Base-by-base conservation (phyloP, 192 early-diverging fungal species). In the Coemansia sp. region DNA sequence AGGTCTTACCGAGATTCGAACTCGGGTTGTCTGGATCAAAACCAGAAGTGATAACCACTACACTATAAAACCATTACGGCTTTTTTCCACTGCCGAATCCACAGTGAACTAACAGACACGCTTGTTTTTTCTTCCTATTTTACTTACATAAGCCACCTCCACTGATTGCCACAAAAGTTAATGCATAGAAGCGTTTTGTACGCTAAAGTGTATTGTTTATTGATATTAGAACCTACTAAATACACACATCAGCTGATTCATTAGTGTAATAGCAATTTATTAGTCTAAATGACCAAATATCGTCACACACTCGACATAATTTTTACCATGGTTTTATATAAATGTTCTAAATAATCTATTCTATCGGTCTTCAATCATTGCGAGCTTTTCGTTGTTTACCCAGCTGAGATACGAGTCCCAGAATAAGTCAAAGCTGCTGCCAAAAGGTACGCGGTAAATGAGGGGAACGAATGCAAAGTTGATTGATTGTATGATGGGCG, bases 371-470 rank as follows among this genome's bases (percentile, higher is more conserved):
- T 68, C 66, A 14, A 75, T 62, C 66, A 67, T 62, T 9, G 73
- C 72, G 21, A 69, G 48, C 57, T 75, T 77, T 41, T 77, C 75
- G 45, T 82, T 87, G 63, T 90, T 90, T 23, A 88, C 72, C 83
- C 86, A 88, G 71, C 91, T 92, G 7, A 92, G 79, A 59, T 90
- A 92, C 22, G 85, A 76, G 65, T 90, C 89, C 91, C 91, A 92
- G 47, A 89, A 81, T 41, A 92, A 76, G 19, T 88, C 89, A 61
- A 90, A 77, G 53, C 81, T 80, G 68, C 89, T 90, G 31, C 87
- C 86, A 74, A 92, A 89, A 1, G 91, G 91, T 17, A 92, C 74
- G 9, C 89, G 83, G 61, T 86, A 88, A 19, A 78, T 74, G 21
- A 92, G 74, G 21, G 91, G 91, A 57, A 90, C 78, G 72, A 89